Percentiles rank a stretch among this genome's conserved stretches.
Conservation (phyloP, 2,329 filamentous ascomycete genomes). For the Dactylellina drechsleri region DNA sequence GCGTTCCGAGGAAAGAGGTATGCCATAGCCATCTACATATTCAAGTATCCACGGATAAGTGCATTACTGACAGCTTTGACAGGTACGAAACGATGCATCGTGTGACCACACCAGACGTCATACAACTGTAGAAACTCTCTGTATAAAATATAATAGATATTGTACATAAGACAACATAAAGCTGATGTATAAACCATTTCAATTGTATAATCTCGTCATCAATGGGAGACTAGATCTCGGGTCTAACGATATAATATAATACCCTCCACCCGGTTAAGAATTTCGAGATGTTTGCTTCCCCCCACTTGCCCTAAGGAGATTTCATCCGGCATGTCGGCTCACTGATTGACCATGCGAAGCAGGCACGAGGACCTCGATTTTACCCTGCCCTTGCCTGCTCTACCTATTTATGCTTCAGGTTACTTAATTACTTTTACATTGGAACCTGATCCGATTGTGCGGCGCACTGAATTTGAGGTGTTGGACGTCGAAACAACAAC, state of each 20-base stretch:
- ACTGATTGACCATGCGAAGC: not conserved
- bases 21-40: constrained; percentile 58
- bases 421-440: too few relatives aligned
- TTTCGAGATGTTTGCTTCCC: constrained; percentile 49
- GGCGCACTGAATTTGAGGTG: constrained; percentile 12
- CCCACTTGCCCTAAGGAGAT: constrained; percentile 41
- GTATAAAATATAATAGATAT: constrained; percentile 2
- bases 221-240: too few relatives aligned
- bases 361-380: too few relatives aligned
- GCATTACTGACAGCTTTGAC: constrained; percentile 14
- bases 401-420: too few relatives aligned
- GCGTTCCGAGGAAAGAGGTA: constrained; percentile 97
- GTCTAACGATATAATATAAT: too few relatives aligned
- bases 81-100: constrained; percentile 55
- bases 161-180: constrained; percentile 16
- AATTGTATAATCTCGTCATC: not conserved
- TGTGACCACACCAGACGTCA: constrained; percentile 53
- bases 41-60: not conserved
- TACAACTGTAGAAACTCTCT: constrained; percentile 28
- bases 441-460: not conserved
- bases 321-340: constrained; percentile 27
- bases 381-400: too few relatives aligned
- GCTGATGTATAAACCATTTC: not conserved
- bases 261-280: not conserved
- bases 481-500: constrained; percentile 53